Conservation (phyloP, 352 stramenopile species). For the Globisporangium uncinulatum region DNA sequence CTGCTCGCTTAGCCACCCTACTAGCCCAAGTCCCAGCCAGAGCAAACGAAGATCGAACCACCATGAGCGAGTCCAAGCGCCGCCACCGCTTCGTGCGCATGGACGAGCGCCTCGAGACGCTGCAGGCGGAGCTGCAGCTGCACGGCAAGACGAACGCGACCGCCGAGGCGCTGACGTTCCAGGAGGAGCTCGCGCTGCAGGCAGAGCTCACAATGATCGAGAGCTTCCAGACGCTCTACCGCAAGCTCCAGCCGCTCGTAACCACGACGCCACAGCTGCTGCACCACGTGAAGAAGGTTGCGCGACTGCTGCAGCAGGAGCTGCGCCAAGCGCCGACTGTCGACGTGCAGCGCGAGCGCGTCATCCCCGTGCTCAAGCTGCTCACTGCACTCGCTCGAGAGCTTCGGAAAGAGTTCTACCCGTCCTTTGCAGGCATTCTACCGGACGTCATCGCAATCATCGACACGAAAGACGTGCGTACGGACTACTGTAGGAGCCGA, state of each 20-base stretch:
- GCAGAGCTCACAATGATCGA: constrained; percentile 81
- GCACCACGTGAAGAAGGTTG: constrained; percentile 73
- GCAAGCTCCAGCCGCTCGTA: constrained; percentile 62
- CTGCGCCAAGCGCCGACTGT: constrained; percentile 37
- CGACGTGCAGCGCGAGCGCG: constrained; percentile 66
- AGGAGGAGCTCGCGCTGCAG: constrained; percentile 75
- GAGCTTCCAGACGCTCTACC: constrained; percentile 71
- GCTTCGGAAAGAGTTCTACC: constrained; percentile 84
- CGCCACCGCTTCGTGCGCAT: constrained; percentile 84
- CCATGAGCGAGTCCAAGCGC: constrained; percentile 36
- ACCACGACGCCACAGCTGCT: constrained; percentile 81
- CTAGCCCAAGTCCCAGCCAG: background rate
- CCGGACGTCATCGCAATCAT: constrained; percentile 72
- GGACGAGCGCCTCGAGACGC: constrained; percentile 68
- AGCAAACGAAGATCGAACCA: background rate
- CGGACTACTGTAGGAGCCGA: background rate
- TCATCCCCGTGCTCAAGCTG: constrained; percentile 77
- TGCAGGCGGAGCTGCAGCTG: constrained; percentile 77
- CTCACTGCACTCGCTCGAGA: constrained; percentile 75
- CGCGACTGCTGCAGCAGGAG: constrained; percentile 52
- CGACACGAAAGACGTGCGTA: constrained; percentile 77
- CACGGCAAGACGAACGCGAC: constrained; percentile 73
- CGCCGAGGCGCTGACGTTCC: constrained; percentile 66
- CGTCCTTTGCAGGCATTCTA: constrained; percentile 59
- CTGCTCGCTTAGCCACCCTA: background rate